Conservation (phyloP, 768 basidiomycete genomes). For the Xanthoconium stramineum region DNA sequence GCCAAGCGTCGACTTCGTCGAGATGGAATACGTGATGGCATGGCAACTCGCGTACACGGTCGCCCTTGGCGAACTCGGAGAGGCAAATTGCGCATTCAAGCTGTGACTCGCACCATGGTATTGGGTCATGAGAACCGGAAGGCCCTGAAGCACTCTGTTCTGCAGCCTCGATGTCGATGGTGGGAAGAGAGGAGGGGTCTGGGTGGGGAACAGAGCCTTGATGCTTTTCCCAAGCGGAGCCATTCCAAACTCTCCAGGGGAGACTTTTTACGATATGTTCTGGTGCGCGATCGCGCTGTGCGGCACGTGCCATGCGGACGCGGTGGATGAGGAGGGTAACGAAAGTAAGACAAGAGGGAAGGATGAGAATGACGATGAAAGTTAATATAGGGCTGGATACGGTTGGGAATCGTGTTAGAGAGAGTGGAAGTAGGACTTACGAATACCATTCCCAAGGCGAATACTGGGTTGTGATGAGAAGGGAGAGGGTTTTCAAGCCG, state of each 20-base stretch:
- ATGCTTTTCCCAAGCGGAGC: conserved; percentile 77
- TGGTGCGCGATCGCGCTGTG: conserved; percentile 80
- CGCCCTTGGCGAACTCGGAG: conserved; percentile 80
- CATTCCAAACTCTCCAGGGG: conserved; percentile 83
- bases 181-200: conserved; percentile 22
- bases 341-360: conserved; percentile 87
- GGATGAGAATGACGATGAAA: conserved; percentile 81
- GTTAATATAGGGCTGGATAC: conserved; percentile 71
- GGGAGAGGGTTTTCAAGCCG: conserved; percentile 69
- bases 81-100: conserved; percentile 93
- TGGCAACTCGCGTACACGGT: conserved; percentile 86
- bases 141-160: conserved; percentile 21
- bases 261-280: conserved; percentile 74
- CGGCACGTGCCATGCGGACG: conserved; percentile 76
- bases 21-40: conserved; percentile 96
- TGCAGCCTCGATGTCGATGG: conserved; percentile 39
- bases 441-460: conserved; percentile 93
- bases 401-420: conserved; percentile 7
- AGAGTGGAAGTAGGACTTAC: conserved; percentile 39
- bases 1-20: conserved; percentile 88
- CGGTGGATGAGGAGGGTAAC: conserved; percentile 88
- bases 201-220: conserved; percentile 33
- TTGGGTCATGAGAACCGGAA: conserved; percentile 32
- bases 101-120: conserved; percentile 79
- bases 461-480: conserved; percentile 75